Base-by-base conservation (phyloP, 2,329 filamentous ascomycete species). In the Xylariaceae sp. region DNA sequence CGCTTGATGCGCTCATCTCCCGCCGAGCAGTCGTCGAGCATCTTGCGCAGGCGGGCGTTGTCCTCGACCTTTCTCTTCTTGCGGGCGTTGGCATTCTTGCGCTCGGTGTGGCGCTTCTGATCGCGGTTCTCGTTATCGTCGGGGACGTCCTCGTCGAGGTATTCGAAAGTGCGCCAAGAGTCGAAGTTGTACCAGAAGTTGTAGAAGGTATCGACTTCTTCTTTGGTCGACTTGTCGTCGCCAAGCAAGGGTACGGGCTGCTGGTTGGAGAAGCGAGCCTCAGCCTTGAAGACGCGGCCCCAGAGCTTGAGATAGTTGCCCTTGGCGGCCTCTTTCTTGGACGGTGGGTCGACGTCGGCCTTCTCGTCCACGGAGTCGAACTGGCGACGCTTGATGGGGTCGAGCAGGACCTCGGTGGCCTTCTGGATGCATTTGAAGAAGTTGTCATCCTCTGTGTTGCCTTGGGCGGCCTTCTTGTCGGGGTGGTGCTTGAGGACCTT, bases 401-500 rank as follows among this genome's bases (percentile, higher is more conserved):
- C 94, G 50, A 90, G 83, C 16, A 99, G 88, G 47, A 97, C 82
- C 67, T 99, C 94, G 65, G 88, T 93, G 52, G 94, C 94, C 75
- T 97, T 97, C 73, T 99, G 95, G 73, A 99, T 99, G 75, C 95
- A 99, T 83, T 99, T 99, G 88, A 99, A 99, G 81, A 99, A 99
- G 72, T 89, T 90, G 73, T 99, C 94, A 74, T 97, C 93, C 66
- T 97, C 92, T 63, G 84, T 82, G 65, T 84, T 82, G 56, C 94
- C 94, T 44, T 87, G 83, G 28, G 94, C 94, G 14, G 95, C 94
- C 79, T 95, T 96, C 87, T 99, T 99, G 74, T 99, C 94, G 57
- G 94, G 94, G 75, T 99, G 94, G 74, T 99, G 94, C 77, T 91
- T 93, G 61, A 99, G 88, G 60, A 99, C 94, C 88, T 99, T 99